Conservation (phyloP, 495 filamentous ascomycete species). For the Hyphodiscus hymeniophilus region DNA sequence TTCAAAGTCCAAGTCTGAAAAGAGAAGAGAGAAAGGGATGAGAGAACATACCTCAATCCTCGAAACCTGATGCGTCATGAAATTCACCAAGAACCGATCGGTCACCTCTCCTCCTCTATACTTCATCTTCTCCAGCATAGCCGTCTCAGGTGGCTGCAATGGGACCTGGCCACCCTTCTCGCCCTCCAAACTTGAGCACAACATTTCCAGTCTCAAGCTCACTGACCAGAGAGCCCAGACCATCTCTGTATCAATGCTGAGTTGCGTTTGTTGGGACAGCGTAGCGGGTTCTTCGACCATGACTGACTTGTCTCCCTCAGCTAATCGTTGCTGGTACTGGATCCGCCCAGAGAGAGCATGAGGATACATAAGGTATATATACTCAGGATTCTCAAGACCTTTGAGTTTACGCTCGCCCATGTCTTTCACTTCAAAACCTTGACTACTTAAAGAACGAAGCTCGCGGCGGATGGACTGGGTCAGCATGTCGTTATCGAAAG, state of each 20-base stretch:
- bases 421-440: slow-evolving; percentile 95
- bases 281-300: slow-evolving; percentile 17
- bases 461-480: slow-evolving; percentile 75
- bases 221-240: slow-evolving; percentile 90
- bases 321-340: slow-evolving; percentile 42
- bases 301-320: slow-evolving; percentile 13
- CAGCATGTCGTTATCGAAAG: slow-evolving; percentile 59
- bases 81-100: slow-evolving; percentile 73
- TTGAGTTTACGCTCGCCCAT: slow-evolving; percentile 91
- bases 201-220: slow-evolving; percentile 80
- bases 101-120: slow-evolving; percentile 77
- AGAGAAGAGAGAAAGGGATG: background rate
- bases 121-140: slow-evolving; percentile 76
- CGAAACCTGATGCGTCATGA: slow-evolving; percentile 89
- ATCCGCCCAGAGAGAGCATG: slow-evolving; percentile 75
- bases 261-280: slow-evolving; percentile 23
- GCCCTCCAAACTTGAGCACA: slow-evolving; percentile 80
- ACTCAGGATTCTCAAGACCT: slow-evolving; percentile 94
- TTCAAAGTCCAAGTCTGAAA: slow-evolving; percentile 28
- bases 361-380: slow-evolving; percentile 89
- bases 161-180: slow-evolving; percentile 51
- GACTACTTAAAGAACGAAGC: slow-evolving; percentile 75
- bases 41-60: slow-evolving; percentile 74
- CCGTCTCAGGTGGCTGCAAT: slow-evolving; percentile 67
- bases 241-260: slow-evolving; percentile 61